Evolutionary conservation across 306 rosid genomes (phyloP), one percentile per base, ranked within the genome.

Genomic region (Vachellia collinsii): DNA sequence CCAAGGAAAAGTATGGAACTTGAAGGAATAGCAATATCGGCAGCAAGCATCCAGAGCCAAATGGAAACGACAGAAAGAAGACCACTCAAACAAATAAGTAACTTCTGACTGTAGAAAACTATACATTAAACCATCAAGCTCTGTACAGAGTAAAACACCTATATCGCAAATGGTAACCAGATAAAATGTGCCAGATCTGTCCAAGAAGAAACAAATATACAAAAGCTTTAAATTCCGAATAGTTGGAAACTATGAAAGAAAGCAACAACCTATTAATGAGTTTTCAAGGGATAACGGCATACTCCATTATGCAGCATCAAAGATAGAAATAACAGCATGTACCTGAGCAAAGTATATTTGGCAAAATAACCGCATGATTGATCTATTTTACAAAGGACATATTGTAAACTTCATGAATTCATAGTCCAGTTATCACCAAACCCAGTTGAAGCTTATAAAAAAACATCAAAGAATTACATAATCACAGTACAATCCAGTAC

Each of bases 341-440:
- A 67, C 72, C 20, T 19, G 4, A 68, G 17, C 48, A 68, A 68
- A 68, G 17, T n/a, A 68, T 7, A 68, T 68, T 68, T n/a, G 34
- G 51, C 48, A 41, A 68, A 39, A 11, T 19, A 68, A 39, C 16
- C 48, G 41, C 50, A 41, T 41, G 5, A 68, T 41, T 19, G 50
- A 41, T n/a, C 16, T 68, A 11, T 68, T 19, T 67, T 19, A 10
- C 12, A 41, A 41, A 68, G 19, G 34, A 68, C 6, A 5, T 17
- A 41, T 68, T 41, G 72, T 34, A 41, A 39, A 66, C 48, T 8
- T 17, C 3, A 8, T 66, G 29, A 16, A 68, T 10, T 68, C 17
- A 50, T 17, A 50, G 17, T 50, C 56, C 56, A 29, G 1, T 17
- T 19, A 3, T 62, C 4, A 0, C 69, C n/a, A 34, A 37, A 63